Conservation (phyloP, 1,139 yeast genomes). For the Zygosaccharomyces sapae region DNA sequence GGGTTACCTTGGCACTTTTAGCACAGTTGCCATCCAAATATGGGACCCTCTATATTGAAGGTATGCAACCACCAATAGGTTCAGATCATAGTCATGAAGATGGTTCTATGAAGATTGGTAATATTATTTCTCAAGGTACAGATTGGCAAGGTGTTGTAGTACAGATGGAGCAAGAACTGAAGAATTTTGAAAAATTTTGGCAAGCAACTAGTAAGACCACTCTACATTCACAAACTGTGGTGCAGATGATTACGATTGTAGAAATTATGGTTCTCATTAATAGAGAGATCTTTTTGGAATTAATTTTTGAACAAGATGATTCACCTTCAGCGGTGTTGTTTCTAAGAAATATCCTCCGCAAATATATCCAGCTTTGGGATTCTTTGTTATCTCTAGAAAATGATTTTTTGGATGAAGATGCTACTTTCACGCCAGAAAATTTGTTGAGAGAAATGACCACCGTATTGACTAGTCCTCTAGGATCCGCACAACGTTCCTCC, state of each 20-base stretch:
- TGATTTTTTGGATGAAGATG: slow-evolving; percentile 24
- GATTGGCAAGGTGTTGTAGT: slow-evolving; percentile 18
- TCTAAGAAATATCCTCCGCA: slow-evolving; percentile 39
- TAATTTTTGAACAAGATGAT: slow-evolving; percentile 37
- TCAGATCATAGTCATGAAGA: slow-evolving; percentile 13
- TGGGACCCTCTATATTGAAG: slow-evolving; percentile 39
- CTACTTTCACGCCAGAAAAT: slow-evolving; percentile 28
- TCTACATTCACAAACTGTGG: slow-evolving; percentile 10
- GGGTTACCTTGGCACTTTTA: slow-evolving; percentile 22
- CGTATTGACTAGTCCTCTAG: slow-evolving; percentile 29
- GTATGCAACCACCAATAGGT: slow-evolving; percentile 23
- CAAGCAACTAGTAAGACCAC: slow-evolving; percentile 22
- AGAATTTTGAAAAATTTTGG: slow-evolving; percentile 18
- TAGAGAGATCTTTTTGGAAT: slow-evolving; percentile 42
- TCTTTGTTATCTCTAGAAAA: slow-evolving; percentile 38
- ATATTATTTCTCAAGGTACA: slow-evolving; percentile 15
- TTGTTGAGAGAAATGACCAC: slow-evolving; percentile 28
- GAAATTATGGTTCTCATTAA: slow-evolving; percentile 38
- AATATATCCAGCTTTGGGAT: slow-evolving; percentile 37
- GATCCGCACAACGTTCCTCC: slow-evolving; percentile 23
- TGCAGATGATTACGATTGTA: slow-evolving; percentile 21
- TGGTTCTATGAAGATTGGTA: slow-evolving; percentile 20
- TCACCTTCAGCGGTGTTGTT: slow-evolving; percentile 42
- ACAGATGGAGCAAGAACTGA: slow-evolving; percentile 18
- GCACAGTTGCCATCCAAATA: slow-evolving; percentile 26